Evolutionary conservation across 805 yeast species (phyloP), one percentile per base, ranked within the genome.

Genomic region (Candida maesae): DNA sequence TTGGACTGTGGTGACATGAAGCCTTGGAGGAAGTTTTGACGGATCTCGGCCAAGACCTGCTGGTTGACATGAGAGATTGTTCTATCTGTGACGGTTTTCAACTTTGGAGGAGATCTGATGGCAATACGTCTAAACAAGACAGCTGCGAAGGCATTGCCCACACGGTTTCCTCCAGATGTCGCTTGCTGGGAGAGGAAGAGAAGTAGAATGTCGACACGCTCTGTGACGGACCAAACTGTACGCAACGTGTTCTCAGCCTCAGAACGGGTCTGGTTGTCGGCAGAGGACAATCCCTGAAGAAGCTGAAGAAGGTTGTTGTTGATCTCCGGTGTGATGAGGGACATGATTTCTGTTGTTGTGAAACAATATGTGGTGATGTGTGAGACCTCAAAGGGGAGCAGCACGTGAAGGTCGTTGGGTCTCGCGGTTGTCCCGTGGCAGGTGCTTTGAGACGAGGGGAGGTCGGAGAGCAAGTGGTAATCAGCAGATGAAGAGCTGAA

Each of bases 91-190:
- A 84, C 81, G 19, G 78, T 72, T 36, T 71, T 75, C 46, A 75
- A 70, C 26, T 73, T 75, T 47, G 81, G 79, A 6, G 96, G 95
- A 5, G 88, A 76, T 55, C 81, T 80, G 43, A 83, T 74, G 7
- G 96, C 89, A 49, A 88, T 75, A 56, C 96, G 78, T 61, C 99
- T 76, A 61, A 93, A 87, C 44, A 93, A 65, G 21, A 93, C 96
- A 3, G 97, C 95, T 13, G 93, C 72, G 55, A 89, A 81, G 0
- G 91, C 78, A 44, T 77, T 69, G 6, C 74, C 63, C n/a, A 74
- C 68, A 35, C 79, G 80, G 48, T 74, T 73, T n/a, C 70, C 65
- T 10, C 90, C 86, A 26, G 53, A 56, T 4, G 81, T 72, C 4
- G 96, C 79, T 54, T 83, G 90, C 59, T 84, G 85, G 4, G 96